Evolutionary conservation across 306 rosid species (phyloP).

Genomic region (Ammopiptanthus mongolicus): DNA sequence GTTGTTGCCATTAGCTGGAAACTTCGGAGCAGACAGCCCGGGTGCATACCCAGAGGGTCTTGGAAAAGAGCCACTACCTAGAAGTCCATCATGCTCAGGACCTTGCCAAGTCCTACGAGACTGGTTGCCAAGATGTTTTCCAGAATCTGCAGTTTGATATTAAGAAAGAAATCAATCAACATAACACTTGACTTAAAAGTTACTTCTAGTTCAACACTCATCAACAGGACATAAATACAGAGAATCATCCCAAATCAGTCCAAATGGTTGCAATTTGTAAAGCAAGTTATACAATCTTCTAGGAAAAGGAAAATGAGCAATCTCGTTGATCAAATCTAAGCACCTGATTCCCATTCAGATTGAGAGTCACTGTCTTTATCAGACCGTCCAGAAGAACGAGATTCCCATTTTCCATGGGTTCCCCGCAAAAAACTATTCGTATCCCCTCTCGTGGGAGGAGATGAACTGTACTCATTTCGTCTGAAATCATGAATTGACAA

Average conservation of each 20-base stretch:
- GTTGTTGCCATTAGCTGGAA: constrained; percentile 50
- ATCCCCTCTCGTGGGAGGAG: constrained; percentile 88
- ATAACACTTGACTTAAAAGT: background rate
- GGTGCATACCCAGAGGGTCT: constrained; percentile 76
- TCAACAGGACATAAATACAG: background rate
- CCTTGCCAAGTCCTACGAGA: constrained; percentile 71
- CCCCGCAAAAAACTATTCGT: constrained; percentile 53
- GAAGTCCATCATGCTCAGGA: constrained; percentile 99
- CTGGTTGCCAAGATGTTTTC: constrained; percentile 61
- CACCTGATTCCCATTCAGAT: constrained; percentile 85
- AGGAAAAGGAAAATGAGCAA: background rate
- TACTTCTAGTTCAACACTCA: constrained; percentile 14
- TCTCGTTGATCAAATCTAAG: constrained; percentile 23
- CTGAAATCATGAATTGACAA: constrained; percentile 55
- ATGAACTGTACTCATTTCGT: constrained; percentile 65
- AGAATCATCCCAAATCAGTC: background rate
- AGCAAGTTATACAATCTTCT: background rate
- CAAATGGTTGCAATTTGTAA: constrained; percentile 3
- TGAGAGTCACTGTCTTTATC: constrained; percentile 83
- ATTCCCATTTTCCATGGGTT: constrained; percentile 77
- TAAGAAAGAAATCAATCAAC: constrained; percentile 15
- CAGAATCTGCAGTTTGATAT: constrained; percentile 56
- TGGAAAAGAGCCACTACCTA: constrained; percentile 96
- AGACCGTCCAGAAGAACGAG: constrained; percentile 69
- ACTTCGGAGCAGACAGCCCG: constrained; percentile 59